Conservation (phyloP, 1,284 basidiomycete species). For the Sanguinoderma infundibulare region DNA sequence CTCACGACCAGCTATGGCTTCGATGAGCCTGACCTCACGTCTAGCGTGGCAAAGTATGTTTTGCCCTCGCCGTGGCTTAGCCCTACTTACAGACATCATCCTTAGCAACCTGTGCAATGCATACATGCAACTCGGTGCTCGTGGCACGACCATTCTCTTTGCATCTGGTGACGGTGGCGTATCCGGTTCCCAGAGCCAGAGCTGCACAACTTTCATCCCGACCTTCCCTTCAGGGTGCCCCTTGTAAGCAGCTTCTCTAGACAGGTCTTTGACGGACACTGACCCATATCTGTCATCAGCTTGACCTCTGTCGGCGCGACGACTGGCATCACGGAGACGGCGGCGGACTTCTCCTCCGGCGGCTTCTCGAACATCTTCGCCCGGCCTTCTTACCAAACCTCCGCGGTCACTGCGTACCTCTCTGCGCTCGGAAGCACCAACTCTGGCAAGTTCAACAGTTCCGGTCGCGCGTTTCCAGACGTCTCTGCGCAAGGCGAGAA, state of each 20-base stretch:
- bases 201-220: conserved; percentile 61
- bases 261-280: background rate
- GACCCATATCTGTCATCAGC: conserved; percentile 47
- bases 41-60: conserved; percentile 47
- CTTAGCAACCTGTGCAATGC: conserved; percentile 50
- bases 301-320: conserved; percentile 70
- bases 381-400: conserved; percentile 44
- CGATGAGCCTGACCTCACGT: conserved; percentile 20
- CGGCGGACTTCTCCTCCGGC: conserved; percentile 46
- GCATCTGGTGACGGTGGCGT: conserved; percentile 73
- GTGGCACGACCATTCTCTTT: conserved; percentile 67
- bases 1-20: conserved; percentile 58
- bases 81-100: conserved; percentile 30
- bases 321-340: conserved; percentile 52
- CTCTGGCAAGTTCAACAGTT: conserved; percentile 35
- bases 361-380: conserved; percentile 55
- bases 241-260: conserved; percentile 45
- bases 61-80: too few species aligned
- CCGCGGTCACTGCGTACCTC: conserved; percentile 41
- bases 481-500: conserved; percentile 36
- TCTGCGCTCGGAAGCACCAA: conserved; percentile 33
- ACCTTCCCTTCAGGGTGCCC: conserved; percentile 68
- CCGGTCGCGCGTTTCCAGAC: conserved; percentile 41
- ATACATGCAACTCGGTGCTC: conserved; percentile 65
- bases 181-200: conserved; percentile 59